Conservation (phyloP, 257 asterid genomes). For the Fraxinus cuspidata region DNA sequence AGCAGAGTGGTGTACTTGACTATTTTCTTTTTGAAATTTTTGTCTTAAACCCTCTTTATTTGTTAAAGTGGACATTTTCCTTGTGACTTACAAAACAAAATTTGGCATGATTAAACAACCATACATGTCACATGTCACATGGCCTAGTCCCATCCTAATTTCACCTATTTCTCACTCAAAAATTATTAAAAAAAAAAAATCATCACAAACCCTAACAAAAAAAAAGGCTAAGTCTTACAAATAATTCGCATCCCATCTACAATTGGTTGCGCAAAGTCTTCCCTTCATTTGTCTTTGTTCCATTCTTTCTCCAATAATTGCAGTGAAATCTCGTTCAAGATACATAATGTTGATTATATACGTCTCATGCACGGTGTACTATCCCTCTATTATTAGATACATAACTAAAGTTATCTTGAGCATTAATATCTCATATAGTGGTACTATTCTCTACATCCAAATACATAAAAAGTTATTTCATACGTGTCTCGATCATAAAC, state of each 20-base stretch:
- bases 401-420: too few relatives aligned
- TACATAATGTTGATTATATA: neutral
- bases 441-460: too few relatives aligned
- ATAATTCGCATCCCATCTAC: neutral
- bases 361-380: too few relatives aligned
- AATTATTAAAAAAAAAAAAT: too few relatives aligned
- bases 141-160: conserved; percentile 20
- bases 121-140: conserved; percentile 47
- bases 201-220: neutral
- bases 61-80: conserved; percentile 26
- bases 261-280: neutral
- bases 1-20: neutral
- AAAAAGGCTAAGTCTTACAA: neutral
- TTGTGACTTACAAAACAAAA: conserved; percentile 29
- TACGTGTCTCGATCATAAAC: neutral
- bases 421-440: too few relatives aligned
- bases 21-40: neutral
- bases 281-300: neutral
- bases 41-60: conserved; percentile 8
- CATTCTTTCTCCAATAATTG: neutral
- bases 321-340: neutral
- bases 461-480: too few relatives aligned
- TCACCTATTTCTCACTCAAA: too few relatives aligned
- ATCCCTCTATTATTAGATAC: too few relatives aligned
- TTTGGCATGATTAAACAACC: conserved; percentile 19